Evolutionary conservation across 495 filamentous ascomycete genomes (phyloP), one percentile per base, ranked within the genome.

Genomic region (Penicillium manginii): DNA sequence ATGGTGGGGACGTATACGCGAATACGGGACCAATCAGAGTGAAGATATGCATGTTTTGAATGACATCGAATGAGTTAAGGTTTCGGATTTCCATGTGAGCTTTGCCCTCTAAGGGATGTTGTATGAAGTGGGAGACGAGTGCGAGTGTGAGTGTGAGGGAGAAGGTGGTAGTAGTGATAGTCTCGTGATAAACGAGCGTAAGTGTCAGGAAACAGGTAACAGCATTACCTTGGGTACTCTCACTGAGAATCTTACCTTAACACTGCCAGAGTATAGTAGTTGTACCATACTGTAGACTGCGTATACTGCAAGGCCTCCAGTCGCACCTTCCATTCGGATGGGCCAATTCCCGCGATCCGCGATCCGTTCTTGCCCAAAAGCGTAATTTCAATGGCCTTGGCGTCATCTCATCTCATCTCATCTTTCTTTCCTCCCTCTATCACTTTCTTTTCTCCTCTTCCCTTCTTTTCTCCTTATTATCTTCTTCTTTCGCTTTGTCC

Each of bases 311-410:
- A 23, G 23, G n/a, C n/a, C n/a, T n/a, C 23, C 23, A 23, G 23
- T 47, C 45, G 45, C 21, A 5, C 19, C 22, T 47, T 47, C 45
- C 22, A n/a, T 37, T 46, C 45, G 45, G 45, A 47, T 47, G 10
- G 45, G 0, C 10, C 45, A 23, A 9, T 47, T 35, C 52, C 60
- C 55, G 52, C 52, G 23, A 49, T 55, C 60, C 55, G 52, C 52
- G 23, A 49, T 55, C 62, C 62, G 58, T 50, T 31, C 19, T 11
- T 56, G 12, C 59, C 50, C 9, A 50, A 62, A 54, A 54, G 8
- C 22, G 22, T 9, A 14, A 14, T 14, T 23, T 45, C 12, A 32
- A 19, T 22, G 19, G 31, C 48, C 35, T 35, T 52, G 29, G 11
- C 23, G 17, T 62, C 32, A 50, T 33, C n/a, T 52, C 18, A 12